phyloP scores from a whole-genome alignment of 169 alveolate species.

The Cryptosporidium baileyi region DNA sequence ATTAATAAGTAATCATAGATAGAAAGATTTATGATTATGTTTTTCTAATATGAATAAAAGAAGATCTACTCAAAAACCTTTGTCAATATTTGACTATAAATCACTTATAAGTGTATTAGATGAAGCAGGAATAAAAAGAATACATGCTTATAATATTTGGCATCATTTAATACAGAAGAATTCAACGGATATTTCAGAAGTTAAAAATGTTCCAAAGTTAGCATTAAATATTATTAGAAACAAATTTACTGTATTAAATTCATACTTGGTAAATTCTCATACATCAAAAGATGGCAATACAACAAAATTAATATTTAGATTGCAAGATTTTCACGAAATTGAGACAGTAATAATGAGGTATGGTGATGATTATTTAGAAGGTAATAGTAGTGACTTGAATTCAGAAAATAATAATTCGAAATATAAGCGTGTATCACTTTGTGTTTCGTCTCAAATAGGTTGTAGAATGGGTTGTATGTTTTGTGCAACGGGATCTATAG shows the following conservation, averaged over 20 bases:
- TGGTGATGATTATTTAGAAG: not conserved
- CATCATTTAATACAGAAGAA: conserved; percentile 12
- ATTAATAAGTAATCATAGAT: too few species aligned
- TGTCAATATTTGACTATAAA: conserved; percentile 38
- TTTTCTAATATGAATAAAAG: conserved; percentile 7
- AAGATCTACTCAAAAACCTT: conserved; percentile 2
- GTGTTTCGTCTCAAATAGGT: conserved; percentile 75
- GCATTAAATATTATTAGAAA: not conserved
- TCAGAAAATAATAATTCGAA: not conserved
- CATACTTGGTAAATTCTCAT: not conserved
- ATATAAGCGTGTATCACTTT: conserved; percentile 53
- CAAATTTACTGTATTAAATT: conserved; percentile 16
- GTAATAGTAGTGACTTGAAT: not conserved
- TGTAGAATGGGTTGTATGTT: conserved; percentile 77
- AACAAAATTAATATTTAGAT: conserved; percentile 48
- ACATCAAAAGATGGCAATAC: conserved; percentile 60
- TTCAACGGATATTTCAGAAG: not conserved
- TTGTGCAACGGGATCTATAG: conserved; percentile 77
- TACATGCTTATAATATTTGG: conserved; percentile 52
- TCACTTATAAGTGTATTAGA: conserved; percentile 2
- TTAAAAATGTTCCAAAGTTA: conserved; percentile 14
- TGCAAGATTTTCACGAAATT: conserved; percentile 59
- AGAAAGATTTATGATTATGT: not conserved
- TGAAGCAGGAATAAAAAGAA: conserved; percentile 11
- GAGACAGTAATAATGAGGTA: conserved; percentile 66